Evolutionary conservation across 2,329 filamentous ascomycete species (phyloP).

Genomic region (Aspergillus awamori): DNA sequence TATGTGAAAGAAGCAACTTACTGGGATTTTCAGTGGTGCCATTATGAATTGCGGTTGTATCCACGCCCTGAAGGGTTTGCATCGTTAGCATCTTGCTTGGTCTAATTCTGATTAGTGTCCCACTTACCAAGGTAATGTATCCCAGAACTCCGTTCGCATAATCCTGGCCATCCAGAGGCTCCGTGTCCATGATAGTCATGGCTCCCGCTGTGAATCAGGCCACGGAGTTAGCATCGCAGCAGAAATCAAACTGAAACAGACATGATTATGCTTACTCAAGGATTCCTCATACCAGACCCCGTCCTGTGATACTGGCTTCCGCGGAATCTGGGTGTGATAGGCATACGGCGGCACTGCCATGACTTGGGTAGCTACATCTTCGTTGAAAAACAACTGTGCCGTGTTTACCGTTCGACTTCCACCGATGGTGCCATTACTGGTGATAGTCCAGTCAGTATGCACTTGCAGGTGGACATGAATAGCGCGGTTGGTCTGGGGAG

Average conservation of each 20-base stretch:
- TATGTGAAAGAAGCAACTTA: background rate
- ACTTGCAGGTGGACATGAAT: background rate
- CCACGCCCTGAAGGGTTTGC: background rate
- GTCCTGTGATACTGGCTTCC: background rate
- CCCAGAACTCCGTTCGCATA: background rate
- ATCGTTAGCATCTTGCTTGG: background rate
- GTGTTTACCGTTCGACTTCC: background rate
- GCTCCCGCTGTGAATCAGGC: background rate
- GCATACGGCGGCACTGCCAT: background rate
- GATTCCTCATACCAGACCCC: background rate
- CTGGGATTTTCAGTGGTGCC: background rate
- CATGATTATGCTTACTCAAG: background rate
- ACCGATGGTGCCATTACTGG: background rate
- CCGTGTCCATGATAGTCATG: background rate
- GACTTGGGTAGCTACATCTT: background rate
- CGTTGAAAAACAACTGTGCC: background rate
- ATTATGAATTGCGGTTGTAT: background rate
- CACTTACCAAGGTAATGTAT: background rate
- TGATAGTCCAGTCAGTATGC: background rate
- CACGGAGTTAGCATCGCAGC: too few relatives aligned
- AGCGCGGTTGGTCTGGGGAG: background rate
- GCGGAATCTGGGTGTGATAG: background rate
- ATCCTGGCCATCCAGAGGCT: background rate
- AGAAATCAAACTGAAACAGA: background rate
- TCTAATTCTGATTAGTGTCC: background rate